These are phyloP conservation scores for Stemphylium beticola DNA, from an alignment of 2,329 filamentous ascomycete species.

Conservation along the genomic window DNA sequence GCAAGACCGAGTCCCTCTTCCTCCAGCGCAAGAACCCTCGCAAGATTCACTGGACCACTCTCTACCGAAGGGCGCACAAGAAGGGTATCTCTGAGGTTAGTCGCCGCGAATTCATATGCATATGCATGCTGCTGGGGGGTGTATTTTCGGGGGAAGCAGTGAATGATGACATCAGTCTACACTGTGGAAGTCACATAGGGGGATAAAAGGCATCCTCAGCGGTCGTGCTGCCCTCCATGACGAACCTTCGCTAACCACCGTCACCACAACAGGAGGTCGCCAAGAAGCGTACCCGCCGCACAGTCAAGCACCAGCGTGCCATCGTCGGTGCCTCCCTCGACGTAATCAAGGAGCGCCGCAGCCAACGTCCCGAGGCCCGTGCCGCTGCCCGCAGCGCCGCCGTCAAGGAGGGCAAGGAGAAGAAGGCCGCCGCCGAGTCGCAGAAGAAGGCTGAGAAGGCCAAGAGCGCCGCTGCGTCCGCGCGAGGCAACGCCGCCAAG, in stretches of 20 bases:
- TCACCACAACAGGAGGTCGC: slow-evolving; percentile 80
- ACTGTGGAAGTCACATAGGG: slow-evolving; percentile 4
- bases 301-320: slow-evolving; percentile 97
- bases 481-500: slow-evolving; percentile 78
- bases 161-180: slow-evolving; percentile 32
- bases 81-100: slow-evolving; percentile 99
- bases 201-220: neutral
- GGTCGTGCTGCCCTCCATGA: neutral
- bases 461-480: slow-evolving; percentile 77
- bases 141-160: slow-evolving; percentile 11
- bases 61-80: slow-evolving; percentile 98
- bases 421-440: slow-evolving; percentile 86
- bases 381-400: slow-evolving; percentile 85
- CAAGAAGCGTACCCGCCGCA: slow-evolving; percentile 99
- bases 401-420: slow-evolving; percentile 98
- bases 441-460: slow-evolving; percentile 99
- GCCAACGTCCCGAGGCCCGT: slow-evolving; percentile 93
- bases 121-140: neutral
- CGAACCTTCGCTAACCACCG: slow-evolving; percentile 27
- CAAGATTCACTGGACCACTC: slow-evolving; percentile 97
- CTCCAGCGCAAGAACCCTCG: slow-evolving; percentile 99
- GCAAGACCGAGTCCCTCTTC: slow-evolving; percentile 99
- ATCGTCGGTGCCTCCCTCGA: slow-evolving; percentile 99
- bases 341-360: slow-evolving; percentile 99
- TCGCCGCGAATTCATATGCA: slow-evolving; percentile 19